Base-by-base conservation (phyloP, 2,329 filamentous ascomycete species). In the Pezicula rhizophila region DNA sequence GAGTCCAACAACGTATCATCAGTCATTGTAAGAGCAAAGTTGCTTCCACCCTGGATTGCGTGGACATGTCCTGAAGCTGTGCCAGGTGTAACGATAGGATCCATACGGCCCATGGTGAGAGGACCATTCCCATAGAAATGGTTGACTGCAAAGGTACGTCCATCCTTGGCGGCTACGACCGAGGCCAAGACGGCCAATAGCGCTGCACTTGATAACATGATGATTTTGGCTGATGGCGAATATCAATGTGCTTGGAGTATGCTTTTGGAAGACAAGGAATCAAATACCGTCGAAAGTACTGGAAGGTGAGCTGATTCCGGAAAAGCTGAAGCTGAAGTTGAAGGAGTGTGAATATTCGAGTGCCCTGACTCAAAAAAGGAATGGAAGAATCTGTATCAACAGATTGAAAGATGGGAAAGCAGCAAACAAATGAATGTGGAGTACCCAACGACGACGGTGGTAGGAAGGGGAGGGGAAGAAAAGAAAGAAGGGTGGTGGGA, bases 71-170 rank as follows among this genome's bases (percentile, higher is more conserved):
- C 65, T 5, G 84, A 79, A 28, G 80, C 56, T 23, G 62, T 60
- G 47, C 82, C 84, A 2, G 78, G 78, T 52, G 79, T 76, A 55
- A 93, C 74, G 50, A 96, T 75, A 25, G 89, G 89, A 63, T 96
- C 89, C 42, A 95, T 73, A 51, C 88, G 81, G 45, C 79, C 79
- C 44, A 74, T 70, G 43, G 77, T 78, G 57, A 83, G 73, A 59
- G 84, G 78, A 38, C 77, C 74, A 56, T 80, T 73, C 61, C 82
- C 83, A 63, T 80, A 79, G 73, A 89, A 88, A 60, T 78, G 82
- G 63, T 87, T 77, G 62, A 88, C 85, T 47, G 84, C 83, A 58
- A 85, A 80, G 39, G 80, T 80, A 48, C 76, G 71, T 4, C 54
- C 42, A 44, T 48, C 53, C n/a, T 53, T 46, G 14, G 62, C 59